Percentiles rank a stretch among this genome's conserved stretches.
These are phyloP conservation scores for Penicillium sp. DNA, from an alignment of 2,329 filamentous ascomycete species.

Conservation along the genomic window DNA sequence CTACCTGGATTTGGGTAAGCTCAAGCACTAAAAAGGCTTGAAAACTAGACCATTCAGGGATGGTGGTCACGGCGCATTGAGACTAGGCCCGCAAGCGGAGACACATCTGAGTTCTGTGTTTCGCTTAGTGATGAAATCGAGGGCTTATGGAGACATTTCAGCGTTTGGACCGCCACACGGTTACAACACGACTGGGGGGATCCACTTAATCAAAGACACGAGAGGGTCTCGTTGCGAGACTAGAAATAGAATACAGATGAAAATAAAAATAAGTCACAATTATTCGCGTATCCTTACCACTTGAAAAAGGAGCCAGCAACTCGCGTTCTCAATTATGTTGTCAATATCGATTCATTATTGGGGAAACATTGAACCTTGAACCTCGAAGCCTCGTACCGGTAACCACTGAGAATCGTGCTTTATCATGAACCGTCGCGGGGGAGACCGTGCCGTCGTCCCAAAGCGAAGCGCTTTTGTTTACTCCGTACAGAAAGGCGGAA, in stretches of 20 bases:
- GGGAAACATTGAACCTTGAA: background rate
- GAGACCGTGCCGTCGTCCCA: constrained; percentile 1
- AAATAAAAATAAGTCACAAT: no score
- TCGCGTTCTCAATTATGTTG: background rate
- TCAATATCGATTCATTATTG: background rate
- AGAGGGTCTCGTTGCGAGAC: background rate
- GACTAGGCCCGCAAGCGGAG: background rate
- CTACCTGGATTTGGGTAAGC: background rate
- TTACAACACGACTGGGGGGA: background rate
- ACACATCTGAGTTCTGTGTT: background rate
- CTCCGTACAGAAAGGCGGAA: constrained; percentile 12
- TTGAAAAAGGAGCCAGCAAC: background rate
- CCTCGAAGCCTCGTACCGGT: background rate
- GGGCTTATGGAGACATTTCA: background rate
- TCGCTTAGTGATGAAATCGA: background rate
- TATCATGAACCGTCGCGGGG: background rate
- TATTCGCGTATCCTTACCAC: background rate
- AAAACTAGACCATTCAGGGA: background rate
- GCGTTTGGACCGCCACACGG: background rate
- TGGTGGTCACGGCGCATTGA: background rate
- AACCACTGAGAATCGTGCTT: background rate
- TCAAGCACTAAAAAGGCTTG: background rate
- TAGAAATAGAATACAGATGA: background rate
- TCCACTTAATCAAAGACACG: background rate
- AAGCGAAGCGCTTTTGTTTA: background rate